Evolutionary conservation across 2,329 filamentous ascomycete species (phyloP).

Genomic region (Aspergillus fischeri): DNA sequence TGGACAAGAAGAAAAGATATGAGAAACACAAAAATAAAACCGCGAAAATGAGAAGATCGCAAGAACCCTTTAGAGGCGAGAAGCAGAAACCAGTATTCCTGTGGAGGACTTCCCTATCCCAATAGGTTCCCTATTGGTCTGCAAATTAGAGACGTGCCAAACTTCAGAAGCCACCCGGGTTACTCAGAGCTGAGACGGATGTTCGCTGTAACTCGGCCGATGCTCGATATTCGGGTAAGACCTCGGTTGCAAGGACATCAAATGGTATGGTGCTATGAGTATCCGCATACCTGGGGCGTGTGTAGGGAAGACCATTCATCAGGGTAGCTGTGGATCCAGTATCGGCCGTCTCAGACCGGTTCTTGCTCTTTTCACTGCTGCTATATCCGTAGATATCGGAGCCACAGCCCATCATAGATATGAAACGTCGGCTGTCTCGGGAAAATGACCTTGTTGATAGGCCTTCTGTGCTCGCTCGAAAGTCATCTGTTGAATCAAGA

Average conservation of each 20-base stretch:
- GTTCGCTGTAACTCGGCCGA: conserved; percentile 19
- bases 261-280: conserved; percentile 11
- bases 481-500: conserved; percentile 18
- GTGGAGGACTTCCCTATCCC: neutral
- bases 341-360: conserved; percentile 21
- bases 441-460: conserved; percentile 17
- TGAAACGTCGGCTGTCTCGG: conserved; percentile 16
- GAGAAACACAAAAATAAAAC: neutral
- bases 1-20: neutral
- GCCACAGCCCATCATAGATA: conserved; percentile 28
- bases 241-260: conserved; percentile 15
- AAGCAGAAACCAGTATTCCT: neutral
- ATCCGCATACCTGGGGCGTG: conserved; percentile 25
- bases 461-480: conserved; percentile 8
- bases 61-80: neutral
- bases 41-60: neutral
- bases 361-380: conserved; percentile 28
- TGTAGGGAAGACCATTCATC: conserved; percentile 41
- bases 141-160: neutral
- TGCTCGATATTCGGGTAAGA: conserved; percentile 17
- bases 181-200: conserved; percentile 21
- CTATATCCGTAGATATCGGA: conserved; percentile 39
- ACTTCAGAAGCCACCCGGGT: conserved; percentile 15
- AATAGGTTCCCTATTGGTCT: neutral
- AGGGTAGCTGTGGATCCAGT: conserved; percentile 28